Percentiles rank a stretch among this genome's conserved stretches.
Evolutionary conservation across 495 filamentous ascomycete genomes (phyloP).

Genomic region (Penicillium lividum): DNA sequence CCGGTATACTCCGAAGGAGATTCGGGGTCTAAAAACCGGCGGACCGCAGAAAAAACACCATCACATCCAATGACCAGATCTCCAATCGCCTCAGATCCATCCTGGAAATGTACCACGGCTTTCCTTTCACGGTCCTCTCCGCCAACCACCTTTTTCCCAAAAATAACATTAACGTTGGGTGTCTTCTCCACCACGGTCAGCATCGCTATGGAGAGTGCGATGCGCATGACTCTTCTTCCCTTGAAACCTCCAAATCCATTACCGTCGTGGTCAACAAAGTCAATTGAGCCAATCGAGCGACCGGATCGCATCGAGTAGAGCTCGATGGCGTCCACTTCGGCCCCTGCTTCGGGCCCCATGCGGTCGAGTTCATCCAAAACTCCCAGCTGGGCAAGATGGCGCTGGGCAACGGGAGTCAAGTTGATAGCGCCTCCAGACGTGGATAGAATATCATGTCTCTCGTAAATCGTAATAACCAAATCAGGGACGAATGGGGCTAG

Average conservation of each 20-base stretch:
- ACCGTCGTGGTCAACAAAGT: constrained; percentile 40
- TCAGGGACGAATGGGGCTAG: constrained; percentile 45
- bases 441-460: constrained; percentile 55
- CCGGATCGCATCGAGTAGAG: constrained; percentile 55
- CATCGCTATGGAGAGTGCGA: constrained; percentile 48
- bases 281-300: constrained; percentile 43
- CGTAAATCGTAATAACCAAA: constrained; percentile 55
- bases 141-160: constrained; percentile 40
- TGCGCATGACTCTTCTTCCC: constrained; percentile 49
- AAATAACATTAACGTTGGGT: constrained; percentile 39
- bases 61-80: constrained; percentile 63
- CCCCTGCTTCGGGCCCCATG: constrained; percentile 44
- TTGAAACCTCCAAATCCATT: constrained; percentile 47
- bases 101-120: constrained; percentile 52
- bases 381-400: constrained; percentile 57
- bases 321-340: constrained; percentile 55
- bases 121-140: constrained; percentile 41
- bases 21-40: constrained; percentile 53
- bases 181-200: constrained; percentile 44
- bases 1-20: constrained; percentile 56
- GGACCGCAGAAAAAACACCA: constrained; percentile 61
- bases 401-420: constrained; percentile 61
- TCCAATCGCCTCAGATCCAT: constrained; percentile 46
- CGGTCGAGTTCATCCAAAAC: constrained; percentile 47
- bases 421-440: constrained; percentile 64